A percentile compares a stretch with the other conserved stretches of the same genome.
Evolutionary conservation across 768 basidiomycete species (phyloP).

Genomic region (Russula emetica): DNA sequence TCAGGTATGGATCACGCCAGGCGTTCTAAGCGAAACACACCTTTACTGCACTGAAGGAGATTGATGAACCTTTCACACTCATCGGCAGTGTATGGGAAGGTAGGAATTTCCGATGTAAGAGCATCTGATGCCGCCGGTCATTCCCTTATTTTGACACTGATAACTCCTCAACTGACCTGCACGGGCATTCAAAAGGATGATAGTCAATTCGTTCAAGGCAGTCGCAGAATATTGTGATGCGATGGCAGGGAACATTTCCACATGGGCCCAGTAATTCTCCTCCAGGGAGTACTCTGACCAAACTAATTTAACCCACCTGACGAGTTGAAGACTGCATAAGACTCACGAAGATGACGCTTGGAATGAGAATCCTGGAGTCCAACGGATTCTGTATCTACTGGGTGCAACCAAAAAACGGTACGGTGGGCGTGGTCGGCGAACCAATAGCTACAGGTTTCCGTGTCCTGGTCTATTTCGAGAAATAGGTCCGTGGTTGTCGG

Average conservation of each 20-base stretch:
- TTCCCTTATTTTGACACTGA: background rate
- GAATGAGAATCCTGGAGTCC: constrained; percentile 9
- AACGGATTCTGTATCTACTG: background rate
- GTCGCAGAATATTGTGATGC: background rate
- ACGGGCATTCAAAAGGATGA: constrained; percentile 1
- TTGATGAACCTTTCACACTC: background rate
- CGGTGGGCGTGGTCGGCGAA: constrained; percentile 16
- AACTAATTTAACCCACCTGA: background rate
- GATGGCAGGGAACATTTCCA: constrained; percentile 17
- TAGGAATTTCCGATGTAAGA: constrained; percentile 7
- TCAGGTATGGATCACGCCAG: background rate
- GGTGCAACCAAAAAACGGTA: constrained; percentile 12
- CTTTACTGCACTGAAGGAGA: constrained; percentile 5
- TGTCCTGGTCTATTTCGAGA: constrained; percentile 10
- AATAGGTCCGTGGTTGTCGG: constrained; percentile 8
- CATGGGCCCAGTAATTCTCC: constrained; percentile 22
- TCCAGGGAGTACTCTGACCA: constrained; percentile 8
- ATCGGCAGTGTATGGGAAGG: constrained; percentile 19
- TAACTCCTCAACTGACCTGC: constrained; percentile 7
- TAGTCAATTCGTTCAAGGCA: constrained; percentile 12
- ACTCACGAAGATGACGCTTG: constrained; percentile 5
- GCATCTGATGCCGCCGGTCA: constrained; percentile 8
- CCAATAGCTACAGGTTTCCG: constrained; percentile 5
- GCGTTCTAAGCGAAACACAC: background rate
- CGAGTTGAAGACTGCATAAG: background rate